Base-by-base conservation (phyloP, 1,284 basidiomycete genomes). In the Trichosporon sp. region DNA sequence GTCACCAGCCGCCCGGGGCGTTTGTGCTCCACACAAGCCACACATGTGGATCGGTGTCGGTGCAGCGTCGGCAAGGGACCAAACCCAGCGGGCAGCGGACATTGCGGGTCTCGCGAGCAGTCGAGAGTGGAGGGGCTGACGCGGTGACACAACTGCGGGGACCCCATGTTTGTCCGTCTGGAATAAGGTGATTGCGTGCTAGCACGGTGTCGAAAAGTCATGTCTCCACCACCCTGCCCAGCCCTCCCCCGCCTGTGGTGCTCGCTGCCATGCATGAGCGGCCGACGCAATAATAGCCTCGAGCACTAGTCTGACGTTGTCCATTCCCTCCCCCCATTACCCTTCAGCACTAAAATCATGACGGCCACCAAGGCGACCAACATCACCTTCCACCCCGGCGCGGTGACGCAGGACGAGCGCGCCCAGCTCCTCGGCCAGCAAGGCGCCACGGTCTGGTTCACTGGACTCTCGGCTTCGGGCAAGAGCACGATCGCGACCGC, bases 401-500 rank as follows among this genome's bases (percentile, higher is more conserved):
- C 92, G 54, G 91, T 96, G 48, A 87, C 86, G 63, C 80, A 85
- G 26, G 78, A 86, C 54, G 93, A 96, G 85, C 91, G 94, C 71
- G 84, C 86, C 21, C 78, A 87, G 40, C 83, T 93, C 21, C 86
- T 95, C 35, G 85, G 88, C 19, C 95, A 98, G 81, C 90, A 88
- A 76, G 95, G 95, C 31, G 88, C 91, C 5, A 98, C 95, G 0
- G 89, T 98, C 79, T 98, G 95, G 95, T 86, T 98, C 72, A 98
- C 96, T n/a, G 95, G 95, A 31, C 88, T 96, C 38, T 93, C 91
- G 78, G 94, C 92, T 32, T 91, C 90, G 79, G 94, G 94, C 70
- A 96, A 96, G 88, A 98, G 95, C 16, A 99, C 97, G 35, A 94
- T 99, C 78, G 97, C 94, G 1, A 95, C 93, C 76, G 97, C 97